These are phyloP conservation scores for Priceomyces castillae DNA, from an alignment of 805 yeast species.

Conservation along the genomic window DNA sequence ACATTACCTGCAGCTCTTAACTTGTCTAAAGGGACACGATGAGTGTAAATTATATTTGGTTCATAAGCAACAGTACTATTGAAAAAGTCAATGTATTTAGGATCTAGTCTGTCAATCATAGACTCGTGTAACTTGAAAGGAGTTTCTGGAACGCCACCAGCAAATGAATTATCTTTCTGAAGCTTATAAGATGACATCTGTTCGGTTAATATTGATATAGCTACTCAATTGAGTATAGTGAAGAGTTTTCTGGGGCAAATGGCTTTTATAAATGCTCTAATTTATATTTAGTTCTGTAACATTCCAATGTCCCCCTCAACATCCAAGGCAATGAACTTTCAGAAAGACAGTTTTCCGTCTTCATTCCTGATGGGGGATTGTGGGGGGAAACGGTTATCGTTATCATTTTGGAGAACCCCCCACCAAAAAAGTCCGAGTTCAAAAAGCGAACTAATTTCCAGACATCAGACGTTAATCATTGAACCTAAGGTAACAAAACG, in stretches of 20 bases:
- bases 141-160: slow-evolving; percentile 23
- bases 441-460: neutral
- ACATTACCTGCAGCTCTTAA: slow-evolving; percentile 35
- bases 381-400: neutral
- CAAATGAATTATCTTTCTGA: slow-evolving; percentile 20
- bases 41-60: slow-evolving; percentile 32
- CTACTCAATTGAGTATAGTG: too few relatives aligned
- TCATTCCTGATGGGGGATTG: slow-evolving; percentile 5
- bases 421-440: neutral
- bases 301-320: too few relatives aligned
- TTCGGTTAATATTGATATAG: too few relatives aligned
- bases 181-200: slow-evolving; percentile 6
- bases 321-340: too few relatives aligned
- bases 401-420: neutral
- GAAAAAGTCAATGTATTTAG: slow-evolving; percentile 38
- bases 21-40: slow-evolving; percentile 29
- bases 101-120: slow-evolving; percentile 30
- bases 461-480: neutral
- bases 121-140: slow-evolving; percentile 32
- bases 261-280: too few relatives aligned
- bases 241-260: too few relatives aligned
- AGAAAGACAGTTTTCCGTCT: too few relatives aligned
- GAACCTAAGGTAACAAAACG: too few relatives aligned
- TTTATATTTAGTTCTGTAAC: too few relatives aligned
- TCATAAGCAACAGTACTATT: slow-evolving; percentile 20